phyloP scores from a whole-genome alignment of 2,329 filamentous ascomycete species.

The Ceratocystis lukuohia region DNA sequence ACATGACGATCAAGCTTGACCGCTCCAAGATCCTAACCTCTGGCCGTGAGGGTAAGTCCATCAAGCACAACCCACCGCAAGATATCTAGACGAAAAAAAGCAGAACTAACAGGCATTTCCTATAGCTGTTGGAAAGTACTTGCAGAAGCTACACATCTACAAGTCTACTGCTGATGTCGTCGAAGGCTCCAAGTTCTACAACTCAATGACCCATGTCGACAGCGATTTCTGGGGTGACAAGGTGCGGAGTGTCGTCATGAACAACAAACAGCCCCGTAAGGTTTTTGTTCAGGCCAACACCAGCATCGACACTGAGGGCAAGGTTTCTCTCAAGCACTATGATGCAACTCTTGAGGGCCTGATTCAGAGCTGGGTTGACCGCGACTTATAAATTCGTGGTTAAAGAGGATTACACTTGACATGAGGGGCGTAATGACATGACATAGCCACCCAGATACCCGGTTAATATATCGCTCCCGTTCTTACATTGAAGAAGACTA shows the following conservation, averaged over 20 bases:
- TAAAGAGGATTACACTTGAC: not conserved
- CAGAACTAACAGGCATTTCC: constrained; percentile 22
- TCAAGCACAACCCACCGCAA: not conserved
- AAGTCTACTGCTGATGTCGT: constrained; percentile 79
- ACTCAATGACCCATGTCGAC: constrained; percentile 69
- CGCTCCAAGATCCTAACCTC: constrained; percentile 73
- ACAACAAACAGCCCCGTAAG: constrained; percentile 70
- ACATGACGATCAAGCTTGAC: constrained; percentile 71
- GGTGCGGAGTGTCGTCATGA: constrained; percentile 61
- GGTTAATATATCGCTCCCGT: not conserved
- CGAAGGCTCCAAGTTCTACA: constrained; percentile 65
- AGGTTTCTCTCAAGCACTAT: constrained; percentile 72
- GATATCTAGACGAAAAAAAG: not conserved
- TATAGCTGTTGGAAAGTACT: constrained; percentile 63
- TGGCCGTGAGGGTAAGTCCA: constrained; percentile 49
- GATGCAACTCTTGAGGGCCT: constrained; percentile 68
- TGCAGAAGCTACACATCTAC: constrained; percentile 86
- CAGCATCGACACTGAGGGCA: constrained; percentile 51
- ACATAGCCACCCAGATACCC: constrained; percentile 12
- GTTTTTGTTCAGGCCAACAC: constrained; percentile 95
- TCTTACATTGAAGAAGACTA: not conserved
- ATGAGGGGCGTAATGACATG: not conserved
- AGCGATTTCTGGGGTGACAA: constrained; percentile 70
- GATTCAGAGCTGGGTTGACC: constrained; percentile 67
- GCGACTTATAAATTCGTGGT: constrained; percentile 30